These are phyloP conservation scores for Phytophthora fragariae DNA, from an alignment of 352 stramenopile genomes.

Conservation along the genomic window DNA sequence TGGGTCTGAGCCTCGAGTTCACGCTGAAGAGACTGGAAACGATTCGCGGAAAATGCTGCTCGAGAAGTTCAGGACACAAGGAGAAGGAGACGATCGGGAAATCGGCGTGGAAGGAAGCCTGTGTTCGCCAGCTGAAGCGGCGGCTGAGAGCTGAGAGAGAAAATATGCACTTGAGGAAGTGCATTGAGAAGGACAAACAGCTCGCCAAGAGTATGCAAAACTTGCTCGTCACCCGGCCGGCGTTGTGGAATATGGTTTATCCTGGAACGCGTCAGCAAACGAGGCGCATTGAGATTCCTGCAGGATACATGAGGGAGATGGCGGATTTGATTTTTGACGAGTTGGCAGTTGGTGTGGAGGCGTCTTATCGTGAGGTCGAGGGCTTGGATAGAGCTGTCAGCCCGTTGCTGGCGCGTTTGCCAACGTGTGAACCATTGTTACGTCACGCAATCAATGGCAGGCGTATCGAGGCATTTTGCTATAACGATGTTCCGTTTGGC, in stretches of 20 bases:
- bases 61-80: background rate
- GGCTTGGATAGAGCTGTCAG: constrained; percentile 29
- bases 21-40: constrained; percentile 18
- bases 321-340: constrained; percentile 36
- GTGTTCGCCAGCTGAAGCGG: constrained; percentile 21
- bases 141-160: constrained; percentile 30
- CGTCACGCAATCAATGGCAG: constrained; percentile 33
- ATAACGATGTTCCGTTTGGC: constrained; percentile 41
- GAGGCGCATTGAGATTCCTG: constrained; percentile 30
- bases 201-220: constrained; percentile 29
- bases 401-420: constrained; percentile 13
- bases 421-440: constrained; percentile 23
- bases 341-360: constrained; percentile 32
- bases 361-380: constrained; percentile 41
- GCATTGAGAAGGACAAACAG: constrained; percentile 29
- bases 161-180: constrained; percentile 36
- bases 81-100: background rate
- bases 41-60: background rate
- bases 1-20: constrained; percentile 32
- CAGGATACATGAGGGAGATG: constrained; percentile 6
- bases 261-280: constrained; percentile 17
- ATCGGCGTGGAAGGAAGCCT: constrained; percentile 9
- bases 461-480: constrained; percentile 39
- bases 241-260: constrained; percentile 21
- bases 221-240: constrained; percentile 14